Conservation (phyloP, 495 filamentous ascomycete species). For the Aspergillus funiculosus region DNA sequence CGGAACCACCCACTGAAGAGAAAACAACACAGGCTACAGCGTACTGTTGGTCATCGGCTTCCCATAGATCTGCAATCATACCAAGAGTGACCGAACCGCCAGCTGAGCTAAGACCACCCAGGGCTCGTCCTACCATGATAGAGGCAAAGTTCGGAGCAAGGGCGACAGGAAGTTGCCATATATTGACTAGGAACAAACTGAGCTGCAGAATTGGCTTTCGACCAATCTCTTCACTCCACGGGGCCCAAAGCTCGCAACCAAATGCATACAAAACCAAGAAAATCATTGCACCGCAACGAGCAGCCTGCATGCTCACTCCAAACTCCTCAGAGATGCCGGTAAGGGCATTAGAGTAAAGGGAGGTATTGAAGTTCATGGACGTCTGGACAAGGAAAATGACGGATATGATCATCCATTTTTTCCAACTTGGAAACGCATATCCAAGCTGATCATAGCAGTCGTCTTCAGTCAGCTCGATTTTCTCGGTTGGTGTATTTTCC, state of each 20-base stretch:
- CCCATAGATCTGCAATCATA: slow-evolving; percentile 59
- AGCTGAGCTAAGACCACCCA: slow-evolving; percentile 56
- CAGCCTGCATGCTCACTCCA: slow-evolving; percentile 43
- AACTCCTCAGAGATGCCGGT: slow-evolving; percentile 46
- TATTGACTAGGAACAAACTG: slow-evolving; percentile 53
- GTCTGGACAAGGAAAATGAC: slow-evolving; percentile 55
- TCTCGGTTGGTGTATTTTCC: slow-evolving; percentile 26
- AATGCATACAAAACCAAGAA: slow-evolving; percentile 60
- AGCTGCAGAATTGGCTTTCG: slow-evolving; percentile 52
- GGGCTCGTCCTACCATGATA: slow-evolving; percentile 51
- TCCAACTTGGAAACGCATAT: slow-evolving; percentile 44
- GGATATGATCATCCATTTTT: slow-evolving; percentile 57
- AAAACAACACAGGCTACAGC: slow-evolving; percentile 59
- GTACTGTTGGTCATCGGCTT: slow-evolving; percentile 54
- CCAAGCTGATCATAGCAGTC: slow-evolving; percentile 55
- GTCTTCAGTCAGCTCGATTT: slow-evolving; percentile 47
- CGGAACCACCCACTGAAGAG: slow-evolving; percentile 57
- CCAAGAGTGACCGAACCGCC: slow-evolving; percentile 60
- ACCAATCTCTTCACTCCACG: slow-evolving; percentile 60
- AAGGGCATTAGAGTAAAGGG: slow-evolving; percentile 51
- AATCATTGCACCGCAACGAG: slow-evolving; percentile 51
- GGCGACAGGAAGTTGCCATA: slow-evolving; percentile 52
- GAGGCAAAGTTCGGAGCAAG: slow-evolving; percentile 49
- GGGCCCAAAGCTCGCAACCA: slow-evolving; percentile 62
- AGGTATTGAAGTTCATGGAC: slow-evolving; percentile 56